A percentile compares a stretch with the other conserved stretches of the same genome.
These are phyloP conservation scores for Exophiala sp. DNA, from an alignment of 2,329 filamentous ascomycete species.

Conservation along the genomic window DNA sequence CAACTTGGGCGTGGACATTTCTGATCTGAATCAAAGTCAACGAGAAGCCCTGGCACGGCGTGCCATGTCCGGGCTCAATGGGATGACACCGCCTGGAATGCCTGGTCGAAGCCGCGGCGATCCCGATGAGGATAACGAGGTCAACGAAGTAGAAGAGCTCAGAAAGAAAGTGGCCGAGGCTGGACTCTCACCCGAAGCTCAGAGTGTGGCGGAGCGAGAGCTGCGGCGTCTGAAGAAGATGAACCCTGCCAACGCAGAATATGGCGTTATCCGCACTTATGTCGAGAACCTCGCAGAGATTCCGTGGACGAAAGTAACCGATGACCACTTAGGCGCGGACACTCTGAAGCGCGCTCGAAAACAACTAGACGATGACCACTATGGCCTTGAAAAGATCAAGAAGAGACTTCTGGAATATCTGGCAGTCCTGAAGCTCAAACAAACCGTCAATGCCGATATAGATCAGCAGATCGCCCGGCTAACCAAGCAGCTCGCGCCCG, in stretches of 20 bases:
- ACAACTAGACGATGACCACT: slow-evolving; percentile 93
- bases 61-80: slow-evolving; percentile 41
- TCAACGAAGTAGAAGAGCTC: slow-evolving; percentile 84
- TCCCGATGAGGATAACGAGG: slow-evolving; percentile 67
- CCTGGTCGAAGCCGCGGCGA: slow-evolving; percentile 46
- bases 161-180: slow-evolving; percentile 81
- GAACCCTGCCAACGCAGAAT: slow-evolving; percentile 92
- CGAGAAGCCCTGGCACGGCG: slow-evolving; percentile 40
- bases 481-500: slow-evolving; percentile 42
- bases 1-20: slow-evolving; percentile 52
- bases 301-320: slow-evolving; percentile 78
- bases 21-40: slow-evolving; percentile 45
- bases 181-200: slow-evolving; percentile 72
- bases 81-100: slow-evolving; percentile 38
- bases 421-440: slow-evolving; percentile 91
- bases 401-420: slow-evolving; percentile 92
- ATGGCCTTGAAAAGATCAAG: slow-evolving; percentile 94
- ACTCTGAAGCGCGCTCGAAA: slow-evolving; percentile 74
- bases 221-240: slow-evolving; percentile 85
- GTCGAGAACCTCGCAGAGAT: slow-evolving; percentile 91
- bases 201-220: slow-evolving; percentile 86
- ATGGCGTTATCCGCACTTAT: slow-evolving; percentile 88
- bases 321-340: slow-evolving; percentile 75
- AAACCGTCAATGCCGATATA: slow-evolving; percentile 76
- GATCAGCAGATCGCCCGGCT: slow-evolving; percentile 64